Evolutionary conservation across 1,139 yeast genomes (phyloP).

Genomic region (Nematodospora anomalae): DNA sequence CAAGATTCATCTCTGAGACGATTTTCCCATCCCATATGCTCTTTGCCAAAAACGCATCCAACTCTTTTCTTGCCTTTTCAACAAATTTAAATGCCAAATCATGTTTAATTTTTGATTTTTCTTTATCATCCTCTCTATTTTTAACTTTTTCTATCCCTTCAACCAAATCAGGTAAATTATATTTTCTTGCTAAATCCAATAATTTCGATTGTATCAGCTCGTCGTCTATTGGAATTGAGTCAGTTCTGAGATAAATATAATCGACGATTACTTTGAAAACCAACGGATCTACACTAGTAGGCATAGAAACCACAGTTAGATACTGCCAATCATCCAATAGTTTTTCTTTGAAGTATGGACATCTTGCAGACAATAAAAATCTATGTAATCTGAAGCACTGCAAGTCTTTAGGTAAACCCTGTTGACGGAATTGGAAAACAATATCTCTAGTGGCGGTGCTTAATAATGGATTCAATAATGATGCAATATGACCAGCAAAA

Average conservation of each 20-base stretch:
- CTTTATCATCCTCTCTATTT: slow-evolving; percentile 20
- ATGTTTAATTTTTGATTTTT: slow-evolving; percentile 43
- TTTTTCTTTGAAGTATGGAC: slow-evolving; percentile 27
- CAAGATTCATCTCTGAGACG: slow-evolving; percentile 13
- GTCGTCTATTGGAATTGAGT: slow-evolving; percentile 22
- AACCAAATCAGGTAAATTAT: slow-evolving; percentile 37
- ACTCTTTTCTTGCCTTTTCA: slow-evolving; percentile 47
- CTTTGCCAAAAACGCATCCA: slow-evolving; percentile 38
- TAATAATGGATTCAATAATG: slow-evolving; percentile 36
- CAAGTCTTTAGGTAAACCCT: slow-evolving; percentile 8
- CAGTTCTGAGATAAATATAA: slow-evolving; percentile 51
- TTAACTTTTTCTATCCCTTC: slow-evolving; percentile 27
- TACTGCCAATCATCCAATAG: slow-evolving; percentile 27
- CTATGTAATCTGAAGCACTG: slow-evolving; percentile 32
- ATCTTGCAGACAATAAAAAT: slow-evolving; percentile 42
- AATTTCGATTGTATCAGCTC: slow-evolving; percentile 31
- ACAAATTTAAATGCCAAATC: slow-evolving; percentile 46
- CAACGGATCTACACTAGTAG: slow-evolving; percentile 19
- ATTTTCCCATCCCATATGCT: slow-evolving; percentile 33
- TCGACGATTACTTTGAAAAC: slow-evolving; percentile 45
- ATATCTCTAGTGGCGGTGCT: slow-evolving; percentile 21
- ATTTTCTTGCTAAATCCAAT: slow-evolving; percentile 30
- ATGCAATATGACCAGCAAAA: slow-evolving; percentile 67
- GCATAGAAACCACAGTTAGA: slow-evolving; percentile 24
- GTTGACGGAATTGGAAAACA: slow-evolving; percentile 2